These are phyloP conservation scores for Cyberlindnera veronae DNA, from an alignment of 805 yeast species.

Conservation along the genomic window DNA sequence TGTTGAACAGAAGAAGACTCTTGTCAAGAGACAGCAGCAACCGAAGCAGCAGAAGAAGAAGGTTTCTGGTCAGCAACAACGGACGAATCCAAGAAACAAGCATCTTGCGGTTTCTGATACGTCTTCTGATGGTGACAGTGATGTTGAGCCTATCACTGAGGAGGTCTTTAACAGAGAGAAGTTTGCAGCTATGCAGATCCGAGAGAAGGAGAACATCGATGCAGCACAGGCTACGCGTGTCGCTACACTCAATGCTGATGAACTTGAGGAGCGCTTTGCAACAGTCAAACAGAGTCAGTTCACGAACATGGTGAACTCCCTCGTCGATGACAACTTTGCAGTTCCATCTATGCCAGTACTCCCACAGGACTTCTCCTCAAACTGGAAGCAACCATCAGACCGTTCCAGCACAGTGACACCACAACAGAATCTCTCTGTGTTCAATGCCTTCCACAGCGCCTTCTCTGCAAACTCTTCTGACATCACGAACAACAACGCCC, in stretches of 20 bases:
- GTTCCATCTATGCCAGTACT: background rate
- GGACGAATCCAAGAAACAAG: background rate
- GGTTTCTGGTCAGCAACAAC: background rate
- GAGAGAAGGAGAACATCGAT: background rate
- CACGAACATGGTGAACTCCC: background rate
- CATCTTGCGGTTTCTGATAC: background rate
- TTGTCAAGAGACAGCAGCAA: no score
- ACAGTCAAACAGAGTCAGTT: background rate
- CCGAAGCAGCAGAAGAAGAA: constrained; percentile 1
- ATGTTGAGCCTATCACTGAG: constrained; percentile 3
- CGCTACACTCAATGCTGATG: background rate
- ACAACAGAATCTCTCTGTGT: no score
- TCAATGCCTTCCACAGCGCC: constrained; percentile 2
- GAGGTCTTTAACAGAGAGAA: constrained; percentile 3
- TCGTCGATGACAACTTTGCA: background rate
- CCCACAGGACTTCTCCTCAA: background rate
- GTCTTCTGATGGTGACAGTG: constrained; percentile 1
- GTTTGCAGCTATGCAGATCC: background rate
- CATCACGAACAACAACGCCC: background rate
- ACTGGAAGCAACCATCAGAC: background rate
- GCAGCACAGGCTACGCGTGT: background rate
- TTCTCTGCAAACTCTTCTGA: constrained; percentile 1
- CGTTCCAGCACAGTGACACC: no score
- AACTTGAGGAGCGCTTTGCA: background rate
- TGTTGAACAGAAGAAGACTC: no score